A percentile compares a stretch with the other conserved stretches of the same genome.
These are phyloP conservation scores for Cordia subcordata DNA, from an alignment of 257 asterid genomes.

Conservation along the genomic window DNA sequence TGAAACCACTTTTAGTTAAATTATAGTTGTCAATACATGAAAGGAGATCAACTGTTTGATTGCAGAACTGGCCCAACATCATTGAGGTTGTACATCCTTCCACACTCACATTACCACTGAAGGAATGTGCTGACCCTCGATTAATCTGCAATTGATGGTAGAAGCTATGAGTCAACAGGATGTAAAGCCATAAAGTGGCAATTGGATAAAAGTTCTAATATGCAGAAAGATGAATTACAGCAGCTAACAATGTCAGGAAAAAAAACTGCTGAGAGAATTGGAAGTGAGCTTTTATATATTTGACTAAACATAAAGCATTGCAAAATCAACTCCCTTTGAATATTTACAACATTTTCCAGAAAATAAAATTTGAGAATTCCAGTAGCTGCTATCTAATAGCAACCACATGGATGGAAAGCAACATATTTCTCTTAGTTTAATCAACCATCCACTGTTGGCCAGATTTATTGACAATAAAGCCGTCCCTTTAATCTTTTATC, in stretches of 20 bases:
- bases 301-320: too few relatives aligned
- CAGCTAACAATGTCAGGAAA: not conserved
- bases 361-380: not conserved
- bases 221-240: not conserved
- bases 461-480: not conserved
- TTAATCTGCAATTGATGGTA: slow-evolving; percentile 52
- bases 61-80: slow-evolving; percentile 77
- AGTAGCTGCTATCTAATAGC: not conserved
- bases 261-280: not conserved
- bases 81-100: slow-evolving; percentile 72
- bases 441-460: not conserved
- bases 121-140: slow-evolving; percentile 66
- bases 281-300: not conserved
- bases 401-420: not conserved
- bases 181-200: too few relatives aligned
- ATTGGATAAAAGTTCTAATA: not conserved
- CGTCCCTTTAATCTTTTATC: too few relatives aligned
- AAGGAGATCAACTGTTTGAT: slow-evolving; percentile 67
- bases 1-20: slow-evolving; percentile 22
- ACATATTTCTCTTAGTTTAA: not conserved
- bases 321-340: too few relatives aligned
- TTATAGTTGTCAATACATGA: slow-evolving; percentile 46
- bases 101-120: slow-evolving; percentile 70
- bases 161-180: not conserved
- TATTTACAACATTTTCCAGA: too few relatives aligned